Base-by-base conservation (phyloP, 2,329 filamentous ascomycete genomes). In the Lizonia empirigonia region DNA sequence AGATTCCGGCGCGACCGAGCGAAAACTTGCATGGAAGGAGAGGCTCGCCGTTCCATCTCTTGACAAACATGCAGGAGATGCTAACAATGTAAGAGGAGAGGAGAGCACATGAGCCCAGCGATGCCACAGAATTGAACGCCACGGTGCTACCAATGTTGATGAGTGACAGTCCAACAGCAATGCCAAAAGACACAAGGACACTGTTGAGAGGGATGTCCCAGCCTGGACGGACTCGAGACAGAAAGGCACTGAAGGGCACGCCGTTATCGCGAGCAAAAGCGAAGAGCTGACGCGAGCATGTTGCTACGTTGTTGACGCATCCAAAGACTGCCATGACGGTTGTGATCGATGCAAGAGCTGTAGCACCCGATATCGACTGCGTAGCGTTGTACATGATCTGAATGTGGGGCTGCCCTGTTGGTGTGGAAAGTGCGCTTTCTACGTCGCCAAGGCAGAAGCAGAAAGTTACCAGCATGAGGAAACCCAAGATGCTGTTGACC, bases 91-190 rank as follows among this genome's bases (percentile, higher is more conserved):
- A 67, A 2, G 64, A 67, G 1, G 62, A 62, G 10, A 68, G 41
- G 5, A 68, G 51, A 2, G 60, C 63, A 16, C 59, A 55, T 0
- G 51, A 61, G 7, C 63, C 63, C 1, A 69, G 53, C 7, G 63
- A 65, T 0, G 59, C 58, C 12, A 69, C 60, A 0, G 56, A 57
- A 50, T 68, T 67, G 53, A 68, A 66, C 1, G 65, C 65, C 10
- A 68, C 61, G 7, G 69, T 62, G 4, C 75, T 78, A 23, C 77
- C 79, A 49, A 81, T 74, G 56, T 80, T 80, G 70, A 81, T 79
- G 29, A 81, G 65, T 0, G 74, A 75, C 20, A 81, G 68, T 2
- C 76, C 62, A 7, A 71, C 59, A 5, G 74, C 68, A 23, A 77
- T 63, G 13, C 67, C 58, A 5, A 77, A 67, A 1, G 77, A 75